Evolutionary conservation across 495 filamentous ascomycete genomes (phyloP).

Genomic region (Lasiosphaeria hispida): DNA sequence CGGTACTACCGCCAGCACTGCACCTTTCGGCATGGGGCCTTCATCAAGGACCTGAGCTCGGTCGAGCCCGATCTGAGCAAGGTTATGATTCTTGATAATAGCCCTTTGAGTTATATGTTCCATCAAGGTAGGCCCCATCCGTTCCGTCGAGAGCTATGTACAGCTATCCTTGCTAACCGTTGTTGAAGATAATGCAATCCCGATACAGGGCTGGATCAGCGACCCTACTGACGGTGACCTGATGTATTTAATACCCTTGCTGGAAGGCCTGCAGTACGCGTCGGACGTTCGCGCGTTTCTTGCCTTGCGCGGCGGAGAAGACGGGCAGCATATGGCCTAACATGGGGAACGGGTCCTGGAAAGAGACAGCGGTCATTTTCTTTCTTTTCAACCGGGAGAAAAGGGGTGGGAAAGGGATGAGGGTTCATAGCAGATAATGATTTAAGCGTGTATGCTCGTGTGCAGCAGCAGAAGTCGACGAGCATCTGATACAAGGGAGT

Average conservation of each 20-base stretch:
- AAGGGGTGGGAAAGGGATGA: neutral
- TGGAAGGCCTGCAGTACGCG: constrained; percentile 93
- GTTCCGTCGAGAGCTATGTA: neutral
- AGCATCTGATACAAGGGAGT: constrained; percentile 3
- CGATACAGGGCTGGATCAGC: constrained; percentile 89
- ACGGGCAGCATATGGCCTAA: constrained; percentile 51
- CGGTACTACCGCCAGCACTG: constrained; percentile 96
- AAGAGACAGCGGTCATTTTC: neutral
- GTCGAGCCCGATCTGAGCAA: constrained; percentile 94
- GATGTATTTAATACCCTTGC: constrained; percentile 84
- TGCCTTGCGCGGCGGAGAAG: constrained; percentile 82
- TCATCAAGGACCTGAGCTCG: constrained; percentile 95
- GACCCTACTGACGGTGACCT: constrained; percentile 90
- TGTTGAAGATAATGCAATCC: constrained; percentile 81
- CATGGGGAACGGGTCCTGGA: neutral
- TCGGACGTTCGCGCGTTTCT: constrained; percentile 90
- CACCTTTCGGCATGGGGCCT: constrained; percentile 89
- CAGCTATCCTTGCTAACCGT: neutral
- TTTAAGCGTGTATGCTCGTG: neutral
- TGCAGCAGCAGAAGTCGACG: constrained; percentile 1
- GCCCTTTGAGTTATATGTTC: constrained; percentile 96
- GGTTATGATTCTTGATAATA: constrained; percentile 98
- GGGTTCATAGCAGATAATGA: constrained; percentile 13
- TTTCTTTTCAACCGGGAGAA: neutral
- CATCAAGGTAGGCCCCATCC: constrained; percentile 72